These are phyloP conservation scores for Phytophthora sp. DNA, from an alignment of 352 stramenopile genomes.

Conservation along the genomic window DNA sequence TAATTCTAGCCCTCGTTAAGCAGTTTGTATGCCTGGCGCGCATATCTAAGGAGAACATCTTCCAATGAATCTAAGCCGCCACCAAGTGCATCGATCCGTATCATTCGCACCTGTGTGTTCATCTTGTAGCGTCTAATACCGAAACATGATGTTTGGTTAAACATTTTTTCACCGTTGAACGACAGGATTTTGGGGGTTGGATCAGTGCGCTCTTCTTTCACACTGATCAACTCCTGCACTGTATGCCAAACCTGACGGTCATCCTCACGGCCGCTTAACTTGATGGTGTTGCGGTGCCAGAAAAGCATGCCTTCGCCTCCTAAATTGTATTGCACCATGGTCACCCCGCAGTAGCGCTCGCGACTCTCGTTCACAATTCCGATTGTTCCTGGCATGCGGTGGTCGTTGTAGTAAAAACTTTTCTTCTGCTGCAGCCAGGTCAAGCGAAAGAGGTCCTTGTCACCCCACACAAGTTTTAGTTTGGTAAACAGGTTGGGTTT, in stretches of 20 bases:
- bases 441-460: slow-evolving; percentile 67
- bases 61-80: slow-evolving; percentile 23
- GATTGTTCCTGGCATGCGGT: slow-evolving; percentile 42
- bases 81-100: slow-evolving; percentile 19
- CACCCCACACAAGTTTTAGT: slow-evolving; percentile 56
- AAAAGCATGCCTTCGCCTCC: slow-evolving; percentile 46
- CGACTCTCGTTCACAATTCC: slow-evolving; percentile 44
- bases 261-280: slow-evolving; percentile 48
- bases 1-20: slow-evolving; percentile 18
- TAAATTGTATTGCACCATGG: slow-evolving; percentile 59
- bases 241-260: slow-evolving; percentile 49
- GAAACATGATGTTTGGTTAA: slow-evolving; percentile 76
- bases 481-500: slow-evolving; percentile 53
- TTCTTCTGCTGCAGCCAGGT: slow-evolving; percentile 45
- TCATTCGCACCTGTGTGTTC: slow-evolving; percentile 31
- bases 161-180: slow-evolving; percentile 63
- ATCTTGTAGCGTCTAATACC: slow-evolving; percentile 60
- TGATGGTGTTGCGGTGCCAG: slow-evolving; percentile 64
- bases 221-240: slow-evolving; percentile 49
- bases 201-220: slow-evolving; percentile 23
- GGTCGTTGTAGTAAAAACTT: slow-evolving; percentile 46
- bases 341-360: slow-evolving; percentile 50
- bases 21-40: slow-evolving; percentile 37
- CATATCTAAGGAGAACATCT: slow-evolving; percentile 40
- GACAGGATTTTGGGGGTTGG: slow-evolving; percentile 48